These are phyloP conservation scores for Puccinia polysora DNA, from an alignment of 1,284 basidiomycete genomes.

Conservation along the genomic window DNA sequence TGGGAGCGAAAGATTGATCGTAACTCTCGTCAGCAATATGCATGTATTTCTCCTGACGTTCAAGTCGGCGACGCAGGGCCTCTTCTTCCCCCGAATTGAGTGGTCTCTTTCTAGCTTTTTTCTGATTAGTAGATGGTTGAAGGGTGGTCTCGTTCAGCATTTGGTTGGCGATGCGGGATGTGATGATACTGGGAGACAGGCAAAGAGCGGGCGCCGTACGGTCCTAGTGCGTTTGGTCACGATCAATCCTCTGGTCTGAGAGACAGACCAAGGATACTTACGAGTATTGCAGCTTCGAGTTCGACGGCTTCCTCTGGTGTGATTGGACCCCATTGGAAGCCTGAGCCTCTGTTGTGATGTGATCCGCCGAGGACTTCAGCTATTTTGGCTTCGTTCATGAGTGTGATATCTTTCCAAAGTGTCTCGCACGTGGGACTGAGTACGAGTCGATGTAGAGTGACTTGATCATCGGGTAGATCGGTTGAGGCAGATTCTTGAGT, in stretches of 20 bases:
- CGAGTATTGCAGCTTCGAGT: constrained; percentile 38
- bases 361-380: neutral
- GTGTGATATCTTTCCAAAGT: constrained; percentile 35
- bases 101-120: constrained; percentile 38
- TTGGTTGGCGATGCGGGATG: constrained; percentile 42
- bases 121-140: constrained; percentile 41
- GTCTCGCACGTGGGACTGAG: constrained; percentile 42
- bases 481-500: neutral
- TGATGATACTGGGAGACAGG: constrained; percentile 42
- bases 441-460: constrained; percentile 27
- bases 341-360: constrained; percentile 6
- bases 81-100: constrained; percentile 42
- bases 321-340: constrained; percentile 39
- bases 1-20: constrained; percentile 41
- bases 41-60: constrained; percentile 42
- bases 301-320: constrained; percentile 37
- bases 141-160: constrained; percentile 37
- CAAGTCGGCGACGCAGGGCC: constrained; percentile 35
- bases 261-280: constrained; percentile 9
- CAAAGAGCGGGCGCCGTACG: constrained; percentile 38
- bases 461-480: constrained; percentile 36
- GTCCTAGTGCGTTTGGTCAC: constrained; percentile 20
- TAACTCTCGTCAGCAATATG: constrained; percentile 43
- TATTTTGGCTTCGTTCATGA: constrained; percentile 41
- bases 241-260: neutral